These are phyloP conservation scores for Boletus vermiculosoides DNA, from an alignment of 768 basidiomycete species.

Conservation along the genomic window DNA sequence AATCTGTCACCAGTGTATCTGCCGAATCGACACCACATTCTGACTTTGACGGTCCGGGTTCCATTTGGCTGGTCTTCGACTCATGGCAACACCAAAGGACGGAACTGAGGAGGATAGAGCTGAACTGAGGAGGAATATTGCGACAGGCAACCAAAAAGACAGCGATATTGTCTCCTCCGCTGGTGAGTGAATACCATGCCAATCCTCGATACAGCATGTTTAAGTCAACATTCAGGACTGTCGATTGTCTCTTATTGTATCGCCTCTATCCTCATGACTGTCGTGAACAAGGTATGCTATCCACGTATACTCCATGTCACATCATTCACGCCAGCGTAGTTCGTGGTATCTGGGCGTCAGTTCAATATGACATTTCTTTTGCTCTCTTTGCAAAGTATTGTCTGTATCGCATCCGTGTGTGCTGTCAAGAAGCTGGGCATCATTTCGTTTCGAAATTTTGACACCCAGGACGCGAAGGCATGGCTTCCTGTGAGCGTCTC, in stretches of 20 bases:
- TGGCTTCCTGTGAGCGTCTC: conserved; percentile 96
- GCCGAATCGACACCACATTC: neutral
- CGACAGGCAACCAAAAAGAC: conserved; percentile 36
- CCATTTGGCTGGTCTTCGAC: neutral
- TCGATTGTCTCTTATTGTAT: conserved; percentile 88
- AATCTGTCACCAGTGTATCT: neutral
- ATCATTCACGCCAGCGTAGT: conserved; percentile 45
- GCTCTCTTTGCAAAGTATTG: conserved; percentile 84
- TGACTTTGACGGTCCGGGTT: neutral
- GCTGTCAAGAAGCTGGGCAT: conserved; percentile 71
- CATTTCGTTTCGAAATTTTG: conserved; percentile 84
- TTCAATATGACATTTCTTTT: conserved; percentile 99
- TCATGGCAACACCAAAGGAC: conserved; percentile 19
- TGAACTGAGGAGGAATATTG: conserved; percentile 53
- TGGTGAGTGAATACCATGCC: conserved; percentile 15
- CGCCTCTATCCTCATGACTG: conserved; percentile 94
- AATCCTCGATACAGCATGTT: neutral
- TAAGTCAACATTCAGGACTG: conserved; percentile 49
- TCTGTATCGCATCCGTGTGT: conserved; percentile 79
- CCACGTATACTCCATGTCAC: neutral
- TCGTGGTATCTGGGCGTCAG: conserved; percentile 87
- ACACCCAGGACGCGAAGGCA: conserved; percentile 75
- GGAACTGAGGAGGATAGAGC: conserved; percentile 42
- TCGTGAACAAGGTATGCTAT: conserved; percentile 83
- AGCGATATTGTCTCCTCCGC: conserved; percentile 18